These are phyloP conservation scores for Nothopassalora personata DNA, from an alignment of 2,329 filamentous ascomycete genomes.

Conservation along the genomic window DNA sequence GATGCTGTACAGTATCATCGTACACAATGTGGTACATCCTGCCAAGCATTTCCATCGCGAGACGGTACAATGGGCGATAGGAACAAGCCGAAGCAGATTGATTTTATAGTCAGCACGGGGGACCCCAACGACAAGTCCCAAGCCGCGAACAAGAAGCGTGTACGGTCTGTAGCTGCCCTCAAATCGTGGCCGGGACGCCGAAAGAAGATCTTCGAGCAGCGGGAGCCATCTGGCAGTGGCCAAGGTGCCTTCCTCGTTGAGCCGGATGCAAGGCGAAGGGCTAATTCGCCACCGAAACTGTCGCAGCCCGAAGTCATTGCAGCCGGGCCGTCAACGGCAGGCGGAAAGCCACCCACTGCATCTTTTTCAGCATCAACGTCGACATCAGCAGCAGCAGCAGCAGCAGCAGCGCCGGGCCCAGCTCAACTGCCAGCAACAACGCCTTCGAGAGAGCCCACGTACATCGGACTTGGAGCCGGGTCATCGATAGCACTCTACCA, in stretches of 20 bases:
- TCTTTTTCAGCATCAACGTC: no score
- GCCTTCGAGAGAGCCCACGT: background rate
- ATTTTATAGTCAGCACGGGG: conserved; percentile 29
- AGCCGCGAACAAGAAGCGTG: conserved; percentile 27
- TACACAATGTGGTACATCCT: background rate
- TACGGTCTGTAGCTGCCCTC: conserved; percentile 27
- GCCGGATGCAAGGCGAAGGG: conserved; percentile 8
- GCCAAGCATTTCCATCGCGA: background rate
- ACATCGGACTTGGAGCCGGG: conserved; percentile 1
- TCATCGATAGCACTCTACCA: conserved; percentile 6
- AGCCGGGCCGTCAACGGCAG: background rate
- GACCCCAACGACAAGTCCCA: conserved; percentile 20
- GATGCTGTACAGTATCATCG: background rate
- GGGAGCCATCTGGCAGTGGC: conserved; percentile 16
- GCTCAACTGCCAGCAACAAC: background rate
- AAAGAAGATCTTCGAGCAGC: conserved; percentile 25
- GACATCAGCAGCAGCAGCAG: no score
- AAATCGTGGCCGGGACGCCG: conserved; percentile 27
- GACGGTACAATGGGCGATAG: conserved; percentile 3
- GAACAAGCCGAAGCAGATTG: conserved; percentile 7
- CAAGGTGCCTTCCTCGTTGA: conserved; percentile 21
- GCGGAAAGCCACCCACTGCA: background rate
- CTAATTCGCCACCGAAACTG: background rate
- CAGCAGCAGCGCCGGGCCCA: background rate
- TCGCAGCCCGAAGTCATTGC: background rate